A percentile compares a stretch with the other conserved stretches of the same genome.
Conservation (phyloP, 2,329 filamentous ascomycete genomes). For the Colletotrichum echinochloae region DNA sequence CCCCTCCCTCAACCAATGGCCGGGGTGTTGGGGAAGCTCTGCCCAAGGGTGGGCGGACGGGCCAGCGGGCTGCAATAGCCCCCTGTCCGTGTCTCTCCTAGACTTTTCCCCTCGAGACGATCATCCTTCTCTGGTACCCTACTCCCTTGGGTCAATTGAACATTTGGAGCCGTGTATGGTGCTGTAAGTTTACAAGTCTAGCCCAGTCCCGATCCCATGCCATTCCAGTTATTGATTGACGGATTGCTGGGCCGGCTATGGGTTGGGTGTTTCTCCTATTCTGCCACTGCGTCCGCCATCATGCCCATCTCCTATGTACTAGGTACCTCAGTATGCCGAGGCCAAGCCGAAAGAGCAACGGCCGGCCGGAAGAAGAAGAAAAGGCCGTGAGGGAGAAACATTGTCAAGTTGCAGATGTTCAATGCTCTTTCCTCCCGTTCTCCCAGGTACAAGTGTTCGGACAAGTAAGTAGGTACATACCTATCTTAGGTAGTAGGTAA, state of each 20-base stretch:
- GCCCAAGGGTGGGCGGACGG: conserved; percentile 23
- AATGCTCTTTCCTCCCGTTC: neutral
- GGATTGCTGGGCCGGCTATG: neutral
- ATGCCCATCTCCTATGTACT: too few relatives aligned
- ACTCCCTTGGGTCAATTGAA: neutral
- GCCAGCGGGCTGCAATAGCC: conserved; percentile 35
- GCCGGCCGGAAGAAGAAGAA: neutral
- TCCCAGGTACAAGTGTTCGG: neutral
- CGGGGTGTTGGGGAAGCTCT: conserved; percentile 47
- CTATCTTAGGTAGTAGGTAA: too few relatives aligned
- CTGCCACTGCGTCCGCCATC: neutral
- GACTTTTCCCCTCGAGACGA: conserved; percentile 1
- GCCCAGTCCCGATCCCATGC: neutral
- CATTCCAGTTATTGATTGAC: conserved; percentile 5
- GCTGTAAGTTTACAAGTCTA: neutral
- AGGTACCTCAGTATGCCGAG: too few relatives aligned
- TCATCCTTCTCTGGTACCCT: conserved; percentile 10
- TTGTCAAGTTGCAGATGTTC: conserved; percentile 16
- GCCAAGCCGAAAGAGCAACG: neutral
- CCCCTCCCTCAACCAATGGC: conserved; percentile 43
- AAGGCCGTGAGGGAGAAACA: conserved; percentile 24
- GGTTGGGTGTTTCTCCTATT: conserved; percentile 8
- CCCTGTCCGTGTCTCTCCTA: conserved; percentile 22
- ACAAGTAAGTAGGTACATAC: too few relatives aligned
- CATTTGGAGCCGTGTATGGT: too few relatives aligned